Evolutionary conservation across 2,329 filamentous ascomycete genomes (phyloP).

Genomic region (Penicillium sp.): DNA sequence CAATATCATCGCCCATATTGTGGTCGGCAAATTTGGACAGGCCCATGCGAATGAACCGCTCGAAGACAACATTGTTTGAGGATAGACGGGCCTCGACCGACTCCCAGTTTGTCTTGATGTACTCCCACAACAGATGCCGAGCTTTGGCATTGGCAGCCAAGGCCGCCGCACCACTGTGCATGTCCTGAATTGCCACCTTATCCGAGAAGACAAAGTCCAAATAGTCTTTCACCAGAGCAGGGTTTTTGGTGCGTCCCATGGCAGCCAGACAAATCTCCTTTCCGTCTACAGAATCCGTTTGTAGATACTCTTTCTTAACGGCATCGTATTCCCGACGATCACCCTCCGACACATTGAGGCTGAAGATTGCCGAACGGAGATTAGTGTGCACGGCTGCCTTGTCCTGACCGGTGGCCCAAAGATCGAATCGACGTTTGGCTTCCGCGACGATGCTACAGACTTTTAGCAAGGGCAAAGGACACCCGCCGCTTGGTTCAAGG

Average conservation of each 20-base stretch:
- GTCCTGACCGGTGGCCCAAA: constrained; percentile 68
- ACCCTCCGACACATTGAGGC: constrained; percentile 71
- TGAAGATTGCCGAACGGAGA: constrained; percentile 76
- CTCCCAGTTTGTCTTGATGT: constrained; percentile 79
- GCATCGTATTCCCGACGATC: constrained; percentile 66
- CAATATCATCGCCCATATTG: constrained; percentile 70
- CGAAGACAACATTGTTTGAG: constrained; percentile 79
- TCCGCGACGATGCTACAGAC: constrained; percentile 62
- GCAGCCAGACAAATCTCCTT: constrained; percentile 79
- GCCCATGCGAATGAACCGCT: constrained; percentile 78
- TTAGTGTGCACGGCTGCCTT: constrained; percentile 72
- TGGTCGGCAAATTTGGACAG: constrained; percentile 75
- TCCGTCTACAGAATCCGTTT: constrained; percentile 80
- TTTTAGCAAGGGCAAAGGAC: neutral
- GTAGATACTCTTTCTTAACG: constrained; percentile 80
- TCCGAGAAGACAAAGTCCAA: constrained; percentile 75
- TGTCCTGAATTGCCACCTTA: constrained; percentile 79
- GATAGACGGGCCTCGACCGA: constrained; percentile 68
- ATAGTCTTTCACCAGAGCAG: constrained; percentile 65
- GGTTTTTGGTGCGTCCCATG: constrained; percentile 70
- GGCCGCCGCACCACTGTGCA: constrained; percentile 74
- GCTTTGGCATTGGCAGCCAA: constrained; percentile 71
- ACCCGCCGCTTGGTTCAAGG: neutral
- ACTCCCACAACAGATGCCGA: constrained; percentile 77
- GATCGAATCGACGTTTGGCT: constrained; percentile 73